These are phyloP conservation scores for Vigna angularis DNA, from an alignment of 306 rosid species.

Conservation along the genomic window DNA sequence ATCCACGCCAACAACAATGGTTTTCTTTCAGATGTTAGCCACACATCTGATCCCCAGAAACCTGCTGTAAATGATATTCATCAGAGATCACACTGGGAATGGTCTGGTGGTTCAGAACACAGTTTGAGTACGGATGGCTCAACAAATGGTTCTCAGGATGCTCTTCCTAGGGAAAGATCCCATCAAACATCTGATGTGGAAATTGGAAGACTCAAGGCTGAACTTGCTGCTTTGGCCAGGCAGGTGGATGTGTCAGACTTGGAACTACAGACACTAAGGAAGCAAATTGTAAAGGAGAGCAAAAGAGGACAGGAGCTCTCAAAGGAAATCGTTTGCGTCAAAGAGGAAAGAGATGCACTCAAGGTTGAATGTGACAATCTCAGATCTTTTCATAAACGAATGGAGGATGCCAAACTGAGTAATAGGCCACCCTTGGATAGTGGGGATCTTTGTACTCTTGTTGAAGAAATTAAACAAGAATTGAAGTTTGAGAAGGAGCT, in stretches of 20 bases:
- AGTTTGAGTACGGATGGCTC: slow-evolving; percentile 65
- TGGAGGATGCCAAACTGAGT: slow-evolving; percentile 60
- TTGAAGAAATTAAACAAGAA: slow-evolving; percentile 86
- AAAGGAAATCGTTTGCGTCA: slow-evolving; percentile 75
- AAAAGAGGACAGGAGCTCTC: slow-evolving; percentile 86
- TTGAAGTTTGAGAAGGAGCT: slow-evolving; percentile 77
- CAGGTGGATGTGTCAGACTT: slow-evolving; percentile 79
- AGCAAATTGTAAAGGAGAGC: slow-evolving; percentile 91
- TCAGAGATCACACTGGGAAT: slow-evolving; percentile 72
- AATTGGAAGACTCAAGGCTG: slow-evolving; percentile 79
- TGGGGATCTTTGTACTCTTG: slow-evolving; percentile 66
- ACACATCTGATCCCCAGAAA: slow-evolving; percentile 54
- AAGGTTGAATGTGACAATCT: slow-evolving; percentile 73
- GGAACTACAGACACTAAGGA: slow-evolving; percentile 93
- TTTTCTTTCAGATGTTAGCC: slow-evolving; percentile 50
- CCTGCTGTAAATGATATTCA: slow-evolving; percentile 57
- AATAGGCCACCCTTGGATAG: slow-evolving; percentile 60
- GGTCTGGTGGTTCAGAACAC: slow-evolving; percentile 72
- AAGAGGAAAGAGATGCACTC: slow-evolving; percentile 78
- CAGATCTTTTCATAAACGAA: slow-evolving; percentile 59
- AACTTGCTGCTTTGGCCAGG: slow-evolving; percentile 71
- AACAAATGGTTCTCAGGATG: slow-evolving; percentile 57
- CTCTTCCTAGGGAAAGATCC: slow-evolving; percentile 57
- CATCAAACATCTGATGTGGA: slow-evolving; percentile 56
- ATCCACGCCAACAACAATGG: slow-evolving; percentile 54